Conservation (phyloP, 257 asterid genomes). For the Leptodermis oblonga region DNA sequence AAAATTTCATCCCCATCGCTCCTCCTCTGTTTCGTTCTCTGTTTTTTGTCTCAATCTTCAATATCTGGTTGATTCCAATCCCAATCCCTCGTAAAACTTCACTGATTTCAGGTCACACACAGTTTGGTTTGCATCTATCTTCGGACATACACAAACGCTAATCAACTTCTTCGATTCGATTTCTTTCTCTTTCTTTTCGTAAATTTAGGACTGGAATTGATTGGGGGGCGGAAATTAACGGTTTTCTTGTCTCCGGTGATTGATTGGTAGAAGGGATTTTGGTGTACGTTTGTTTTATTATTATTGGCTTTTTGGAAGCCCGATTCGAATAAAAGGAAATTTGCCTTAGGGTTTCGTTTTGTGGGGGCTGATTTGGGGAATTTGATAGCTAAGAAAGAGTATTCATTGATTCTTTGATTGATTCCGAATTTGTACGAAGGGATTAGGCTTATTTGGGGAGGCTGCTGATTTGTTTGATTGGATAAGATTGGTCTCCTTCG, state of each 20-base stretch:
- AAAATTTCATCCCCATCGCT: background rate
- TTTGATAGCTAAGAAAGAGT: background rate
- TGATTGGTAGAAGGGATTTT: background rate
- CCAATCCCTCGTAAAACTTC: background rate
- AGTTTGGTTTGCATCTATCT: background rate
- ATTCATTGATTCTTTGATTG: no score
- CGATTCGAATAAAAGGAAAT: background rate
- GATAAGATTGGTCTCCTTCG: background rate
- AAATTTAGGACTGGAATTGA: background rate
- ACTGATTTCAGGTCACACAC: background rate
- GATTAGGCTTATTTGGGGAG: conserved; percentile 4
- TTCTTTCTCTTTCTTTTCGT: background rate
- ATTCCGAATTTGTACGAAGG: background rate
- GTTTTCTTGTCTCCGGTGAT: background rate
- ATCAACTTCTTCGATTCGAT: background rate
- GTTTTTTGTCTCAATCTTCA: background rate
- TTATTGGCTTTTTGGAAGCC: background rate
- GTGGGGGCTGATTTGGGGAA: background rate
- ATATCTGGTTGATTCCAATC: background rate
- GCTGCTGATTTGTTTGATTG: conserved; percentile 1
- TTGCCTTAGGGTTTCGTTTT: conserved; percentile 23
- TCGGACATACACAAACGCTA: no score
- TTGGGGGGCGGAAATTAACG: background rate
- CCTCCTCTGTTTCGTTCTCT: no score
- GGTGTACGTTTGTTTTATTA: background rate